Evolutionary conservation across 2,329 filamentous ascomycete genomes (phyloP).

Genomic region (Epichloe bromicola): DNA sequence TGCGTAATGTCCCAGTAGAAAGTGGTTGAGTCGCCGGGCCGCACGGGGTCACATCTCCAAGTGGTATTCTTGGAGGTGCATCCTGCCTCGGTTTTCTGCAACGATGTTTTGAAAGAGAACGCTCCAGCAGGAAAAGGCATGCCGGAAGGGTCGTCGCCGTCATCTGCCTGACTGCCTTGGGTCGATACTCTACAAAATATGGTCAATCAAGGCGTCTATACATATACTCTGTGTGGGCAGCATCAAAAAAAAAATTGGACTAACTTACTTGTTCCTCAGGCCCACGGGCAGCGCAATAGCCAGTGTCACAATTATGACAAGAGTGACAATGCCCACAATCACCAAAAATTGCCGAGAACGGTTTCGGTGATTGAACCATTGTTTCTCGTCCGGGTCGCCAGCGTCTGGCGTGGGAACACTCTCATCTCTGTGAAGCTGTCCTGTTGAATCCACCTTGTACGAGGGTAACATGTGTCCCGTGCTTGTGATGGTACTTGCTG

Average conservation of each 20-base stretch:
- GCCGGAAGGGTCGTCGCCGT: conserved; percentile 1
- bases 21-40: conserved; percentile 28
- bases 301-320: conserved; percentile 21
- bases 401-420: conserved; percentile 5
- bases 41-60: conserved; percentile 50
- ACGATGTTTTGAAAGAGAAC: conserved; percentile 47
- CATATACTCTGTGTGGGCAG: too few species aligned
- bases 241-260: background rate
- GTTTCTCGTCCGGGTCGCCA: conserved; percentile 3
- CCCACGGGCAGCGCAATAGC: conserved; percentile 28
- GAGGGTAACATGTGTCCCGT: conserved; percentile 4
- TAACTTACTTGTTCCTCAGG: conserved; percentile 18
- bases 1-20: conserved; percentile 50
- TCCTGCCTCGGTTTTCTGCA: conserved; percentile 36
- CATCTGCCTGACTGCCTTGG: background rate
- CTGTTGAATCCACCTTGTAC: background rate
- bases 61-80: conserved; percentile 46
- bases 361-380: conserved; percentile 9
- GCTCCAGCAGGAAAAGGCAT: conserved; percentile 44
- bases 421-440: conserved; percentile 1
- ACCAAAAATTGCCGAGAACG: conserved; percentile 22
- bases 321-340: conserved; percentile 16
- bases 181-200: conserved; percentile 1
- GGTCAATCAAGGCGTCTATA: too few species aligned
- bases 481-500: conserved; percentile 8